Evolutionary conservation across 257 asterid genomes (phyloP), one percentile per base, ranked within the genome.

Genomic region (Fraxinus cuspidata): DNA sequence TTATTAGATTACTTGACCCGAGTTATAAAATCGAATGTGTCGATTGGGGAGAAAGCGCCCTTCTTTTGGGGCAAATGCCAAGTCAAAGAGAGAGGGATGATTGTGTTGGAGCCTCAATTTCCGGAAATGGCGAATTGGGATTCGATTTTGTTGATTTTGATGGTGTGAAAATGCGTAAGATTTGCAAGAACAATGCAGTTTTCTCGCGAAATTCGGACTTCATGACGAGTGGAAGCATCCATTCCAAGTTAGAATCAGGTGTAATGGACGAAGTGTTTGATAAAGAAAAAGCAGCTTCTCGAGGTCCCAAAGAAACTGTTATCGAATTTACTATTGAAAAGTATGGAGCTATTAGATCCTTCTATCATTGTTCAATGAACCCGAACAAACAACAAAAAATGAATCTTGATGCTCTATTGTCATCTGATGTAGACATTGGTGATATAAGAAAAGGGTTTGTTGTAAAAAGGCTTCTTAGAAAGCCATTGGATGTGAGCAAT

Each of bases 391-490:
- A 21, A 74, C 75, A 78, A 31, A 64, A 71, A 77, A 35, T 28
- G 80, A 44, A 81, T 19, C 83, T 91, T 56, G 87, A 86, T 75
- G 78, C 73, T 73, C 64, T 88, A 6, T 60, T 88, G 78, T 78
- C 47, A 21, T 82, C 81, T 35, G 66, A 18, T 71, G 68, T 70
- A 47, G 90, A 84, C 67, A 42, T 9, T 32, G 81, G 80, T 44
- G 72, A 73, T 74, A 44, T 79, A 42, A 64, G 83, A 70, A 87
- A 85, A 76, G 96, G 98, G 7, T 89, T 93, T 51, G 31, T 68
- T 0, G 94, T 93, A 74, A 87, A 89, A 74, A 91, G 87, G 83
- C 32, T 88, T 42, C 81, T 78, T 75, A 81, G 38, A 7, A 84
- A 78, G 87, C 73, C 32, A 32, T 47, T 79, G 75, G 83, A 81